These are phyloP conservation scores for Boletus bicolor DNA, from an alignment of 768 basidiomycete genomes.

Conservation along the genomic window DNA sequence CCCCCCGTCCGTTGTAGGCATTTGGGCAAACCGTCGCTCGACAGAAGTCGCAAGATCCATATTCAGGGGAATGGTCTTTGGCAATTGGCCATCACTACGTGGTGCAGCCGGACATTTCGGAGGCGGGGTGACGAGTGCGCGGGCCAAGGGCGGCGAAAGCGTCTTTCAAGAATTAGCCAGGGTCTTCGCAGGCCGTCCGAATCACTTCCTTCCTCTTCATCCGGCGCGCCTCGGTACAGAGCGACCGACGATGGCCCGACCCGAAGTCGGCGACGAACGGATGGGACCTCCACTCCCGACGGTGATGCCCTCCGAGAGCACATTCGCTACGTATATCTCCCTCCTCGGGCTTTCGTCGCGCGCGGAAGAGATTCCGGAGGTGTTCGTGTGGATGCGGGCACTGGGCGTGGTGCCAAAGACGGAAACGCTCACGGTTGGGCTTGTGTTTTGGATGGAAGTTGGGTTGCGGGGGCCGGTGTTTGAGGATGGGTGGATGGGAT, in stretches of 20 bases:
- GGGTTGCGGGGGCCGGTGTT: constrained; percentile 58
- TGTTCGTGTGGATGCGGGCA: constrained; percentile 71
- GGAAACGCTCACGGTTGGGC: constrained; percentile 54
- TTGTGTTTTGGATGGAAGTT: constrained; percentile 74
- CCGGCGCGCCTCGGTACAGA: neutral
- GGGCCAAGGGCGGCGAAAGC: constrained; percentile 14
- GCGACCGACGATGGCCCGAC: constrained; percentile 3
- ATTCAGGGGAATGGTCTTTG: constrained; percentile 56
- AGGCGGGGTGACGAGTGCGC: constrained; percentile 25
- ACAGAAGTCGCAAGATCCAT: constrained; percentile 47
- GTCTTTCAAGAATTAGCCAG: constrained; percentile 21
- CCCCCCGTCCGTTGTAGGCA: constrained; percentile 31
- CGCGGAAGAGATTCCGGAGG: constrained; percentile 59
- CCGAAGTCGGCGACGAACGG: neutral
- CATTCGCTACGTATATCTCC: constrained; percentile 58
- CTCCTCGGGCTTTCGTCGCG: constrained; percentile 52
- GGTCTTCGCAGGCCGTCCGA: constrained; percentile 10
- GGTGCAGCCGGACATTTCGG: constrained; percentile 36
- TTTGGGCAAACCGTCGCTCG: constrained; percentile 47
- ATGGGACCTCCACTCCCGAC: constrained; percentile 26
- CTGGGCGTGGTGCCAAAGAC: constrained; percentile 50
- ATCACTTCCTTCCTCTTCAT: constrained; percentile 9
- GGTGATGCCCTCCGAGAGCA: constrained; percentile 47
- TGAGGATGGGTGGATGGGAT: constrained; percentile 37
- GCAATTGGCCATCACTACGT: constrained; percentile 49